A percentile compares a stretch with the other conserved stretches of the same genome.
Conservation (phyloP, 139 green algal species). For the Chlorella sp. region DNA sequence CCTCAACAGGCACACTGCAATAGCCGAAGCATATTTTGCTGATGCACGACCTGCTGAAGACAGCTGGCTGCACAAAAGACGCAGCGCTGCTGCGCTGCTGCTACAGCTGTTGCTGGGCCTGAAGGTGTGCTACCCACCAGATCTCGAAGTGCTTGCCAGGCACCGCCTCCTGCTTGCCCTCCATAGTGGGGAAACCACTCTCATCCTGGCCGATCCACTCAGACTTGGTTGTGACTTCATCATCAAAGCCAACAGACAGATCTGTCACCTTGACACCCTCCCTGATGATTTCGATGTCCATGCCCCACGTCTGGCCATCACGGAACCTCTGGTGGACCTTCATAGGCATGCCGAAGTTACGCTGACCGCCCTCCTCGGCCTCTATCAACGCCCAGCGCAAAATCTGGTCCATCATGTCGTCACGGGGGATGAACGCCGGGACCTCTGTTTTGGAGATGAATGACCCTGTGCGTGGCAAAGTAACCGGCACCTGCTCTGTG, state of each 20-base stretch:
- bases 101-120: too few species aligned
- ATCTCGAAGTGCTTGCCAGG: slow-evolving; percentile 74
- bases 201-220: slow-evolving; percentile 70
- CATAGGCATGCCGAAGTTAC: slow-evolving; percentile 67
- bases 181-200: slow-evolving; percentile 66
- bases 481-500: too few species aligned
- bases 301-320: slow-evolving; percentile 45
- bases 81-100: too few species aligned
- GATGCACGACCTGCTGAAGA: too few species aligned
- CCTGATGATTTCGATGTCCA: slow-evolving; percentile 58
- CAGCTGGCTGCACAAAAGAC: too few species aligned
- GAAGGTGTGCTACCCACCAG: slow-evolving; percentile 22
- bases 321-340: slow-evolving; percentile 36
- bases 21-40: too few species aligned
- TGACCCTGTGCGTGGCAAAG: too few species aligned
- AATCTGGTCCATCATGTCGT: slow-evolving; percentile 82
- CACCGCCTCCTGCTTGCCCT: slow-evolving; percentile 61
- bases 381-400: slow-evolving; percentile 59
- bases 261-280: slow-evolving; percentile 54
- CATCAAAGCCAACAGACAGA: slow-evolving; percentile 66
- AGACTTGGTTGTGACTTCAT: slow-evolving; percentile 46
- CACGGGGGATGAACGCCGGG: slow-evolving; percentile 71
- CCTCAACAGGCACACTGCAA: too few species aligned
- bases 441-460: slow-evolving; percentile 74
- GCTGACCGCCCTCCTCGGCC: slow-evolving; percentile 52